Evolutionary conservation across 345 rosid genomes (phyloP).

Genomic region (Noccaea bulbosa): DNA sequence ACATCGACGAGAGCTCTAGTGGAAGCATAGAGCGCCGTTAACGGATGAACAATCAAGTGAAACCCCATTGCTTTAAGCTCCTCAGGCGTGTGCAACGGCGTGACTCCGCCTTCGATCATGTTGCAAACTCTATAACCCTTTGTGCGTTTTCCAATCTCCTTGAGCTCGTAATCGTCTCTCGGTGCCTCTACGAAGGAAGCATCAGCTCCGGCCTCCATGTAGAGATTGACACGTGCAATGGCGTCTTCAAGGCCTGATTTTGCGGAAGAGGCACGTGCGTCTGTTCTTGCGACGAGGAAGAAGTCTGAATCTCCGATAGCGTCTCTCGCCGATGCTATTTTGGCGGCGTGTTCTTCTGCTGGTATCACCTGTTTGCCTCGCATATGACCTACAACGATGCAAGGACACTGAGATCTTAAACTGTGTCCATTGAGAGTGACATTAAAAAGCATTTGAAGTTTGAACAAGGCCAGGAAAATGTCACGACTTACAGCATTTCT

Average conservation of each 20-base stretch:
- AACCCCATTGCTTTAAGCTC: constrained; percentile 62
- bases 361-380: constrained; percentile 56
- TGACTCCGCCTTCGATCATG: constrained; percentile 62
- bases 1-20: constrained; percentile 52
- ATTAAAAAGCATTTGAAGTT: not conserved
- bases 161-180: constrained; percentile 47
- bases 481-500: constrained; percentile 52
- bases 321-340: constrained; percentile 55
- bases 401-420: not conserved
- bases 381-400: constrained; percentile 43
- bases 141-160: constrained; percentile 50
- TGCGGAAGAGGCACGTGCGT: constrained; percentile 53
- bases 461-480: not conserved
- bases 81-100: constrained; percentile 59
- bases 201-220: constrained; percentile 56
- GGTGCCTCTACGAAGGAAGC: constrained; percentile 58
- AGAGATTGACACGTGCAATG: constrained; percentile 38
- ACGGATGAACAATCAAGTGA: constrained; percentile 40
- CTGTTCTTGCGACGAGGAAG: constrained; percentile 57
- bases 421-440: not conserved
- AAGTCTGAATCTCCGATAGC: constrained; percentile 58
- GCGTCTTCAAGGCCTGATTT: constrained; percentile 51
- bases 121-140: constrained; percentile 58
- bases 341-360: constrained; percentile 58
- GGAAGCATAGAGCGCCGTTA: constrained; percentile 52